Base-by-base conservation (phyloP, 495 filamentous ascomycete genomes). In the Talaromyces borbonicus region DNA sequence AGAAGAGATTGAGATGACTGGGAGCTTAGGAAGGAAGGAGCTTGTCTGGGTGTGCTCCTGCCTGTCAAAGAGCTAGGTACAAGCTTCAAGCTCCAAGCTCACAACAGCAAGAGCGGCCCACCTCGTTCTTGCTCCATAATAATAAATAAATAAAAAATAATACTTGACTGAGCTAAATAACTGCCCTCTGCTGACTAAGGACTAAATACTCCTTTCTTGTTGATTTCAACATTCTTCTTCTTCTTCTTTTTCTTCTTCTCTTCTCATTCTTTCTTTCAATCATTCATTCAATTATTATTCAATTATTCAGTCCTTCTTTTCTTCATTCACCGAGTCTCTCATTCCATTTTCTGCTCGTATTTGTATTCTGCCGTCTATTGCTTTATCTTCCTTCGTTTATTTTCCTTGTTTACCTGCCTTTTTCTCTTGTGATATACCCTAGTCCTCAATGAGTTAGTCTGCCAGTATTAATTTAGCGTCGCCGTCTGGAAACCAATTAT, bases 61-160 rank as follows among this genome's bases (percentile, higher is more conserved):
- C n/a, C n/a, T n/a, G n/a, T n/a, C n/a, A n/a, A n/a, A n/a, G n/a
- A n/a, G n/a, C n/a, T n/a, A n/a, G n/a, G n/a, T n/a, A n/a, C n/a
- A n/a, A n/a, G n/a, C n/a, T n/a, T n/a, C n/a, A n/a, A n/a, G n/a
- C n/a, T n/a, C n/a, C n/a, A n/a, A n/a, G n/a, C n/a, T n/a, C n/a
- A n/a, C n/a, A 20, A 22, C 35, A 23, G 38, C 38, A 41, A 18
- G 38, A 20, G 5, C 38, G 38, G 26, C 38, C 38, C 38, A 41
- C 38, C 22, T 3, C 11, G 15, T 23, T 38, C 31, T 11, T 38
- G 14, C 35, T 38, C 16, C 35, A 36, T 36, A n/a, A n/a, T n/a
- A n/a, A n/a, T n/a, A n/a, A n/a, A n/a, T n/a, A n/a, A n/a, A n/a
- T n/a, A n/a, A n/a, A n/a, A n/a, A n/a, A n/a, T n/a, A n/a, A n/a